Evolutionary conservation across 2,329 filamentous ascomycete species (phyloP).

Genomic region (Xylariaceae sp.): DNA sequence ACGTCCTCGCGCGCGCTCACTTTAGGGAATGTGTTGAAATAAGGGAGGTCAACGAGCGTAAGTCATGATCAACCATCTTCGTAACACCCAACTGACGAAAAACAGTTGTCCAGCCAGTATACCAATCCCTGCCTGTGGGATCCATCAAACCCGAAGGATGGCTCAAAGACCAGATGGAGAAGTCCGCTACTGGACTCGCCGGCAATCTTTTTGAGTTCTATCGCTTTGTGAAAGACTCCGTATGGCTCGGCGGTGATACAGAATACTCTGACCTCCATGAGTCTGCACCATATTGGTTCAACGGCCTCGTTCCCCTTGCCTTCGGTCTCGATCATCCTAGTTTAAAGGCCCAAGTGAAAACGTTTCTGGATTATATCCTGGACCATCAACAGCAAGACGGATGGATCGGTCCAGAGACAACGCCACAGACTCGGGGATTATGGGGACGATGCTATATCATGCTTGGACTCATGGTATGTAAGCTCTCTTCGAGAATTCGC

Average conservation of each 20-base stretch:
- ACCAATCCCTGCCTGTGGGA: conserved; percentile 26
- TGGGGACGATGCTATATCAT: conserved; percentile 50
- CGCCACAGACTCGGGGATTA: conserved; percentile 39
- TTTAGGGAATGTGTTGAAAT: background rate
- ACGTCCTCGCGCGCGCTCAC: conserved; percentile 10
- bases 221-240: conserved; percentile 45
- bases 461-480: conserved; percentile 40
- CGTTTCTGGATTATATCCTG: conserved; percentile 44
- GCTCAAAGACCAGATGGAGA: conserved; percentile 27
- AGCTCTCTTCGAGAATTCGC: background rate
- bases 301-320: conserved; percentile 52
- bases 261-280: conserved; percentile 52
- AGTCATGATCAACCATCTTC: too few species aligned
- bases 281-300: conserved; percentile 54
- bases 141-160: conserved; percentile 30
- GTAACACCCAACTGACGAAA: conserved; percentile 15
- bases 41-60: conserved; percentile 12
- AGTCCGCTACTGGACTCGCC: conserved; percentile 27
- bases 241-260: conserved; percentile 46
- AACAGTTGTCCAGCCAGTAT: conserved; percentile 29
- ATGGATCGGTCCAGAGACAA: conserved; percentile 52
- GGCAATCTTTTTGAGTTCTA: conserved; percentile 47
- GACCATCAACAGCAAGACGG: conserved; percentile 47
- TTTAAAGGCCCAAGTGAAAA: conserved; percentile 45
- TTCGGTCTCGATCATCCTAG: conserved; percentile 44